These are phyloP conservation scores for Schizophyllum commune DNA, from an alignment of 1,284 basidiomycete genomes.

Conservation along the genomic window DNA sequence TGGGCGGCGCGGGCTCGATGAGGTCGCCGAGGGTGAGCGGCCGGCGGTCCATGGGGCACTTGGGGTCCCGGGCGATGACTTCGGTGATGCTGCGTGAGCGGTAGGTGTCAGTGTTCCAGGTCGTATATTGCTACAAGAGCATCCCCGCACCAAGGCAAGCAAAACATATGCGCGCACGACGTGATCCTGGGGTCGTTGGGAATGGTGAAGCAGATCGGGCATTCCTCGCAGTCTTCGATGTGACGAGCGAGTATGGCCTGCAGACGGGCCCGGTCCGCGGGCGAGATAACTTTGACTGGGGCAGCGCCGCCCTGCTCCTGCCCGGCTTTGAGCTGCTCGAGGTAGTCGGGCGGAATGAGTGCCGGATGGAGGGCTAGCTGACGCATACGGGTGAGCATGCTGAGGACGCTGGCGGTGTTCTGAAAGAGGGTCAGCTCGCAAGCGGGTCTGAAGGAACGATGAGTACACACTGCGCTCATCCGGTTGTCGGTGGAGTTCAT, in stretches of 20 bases:
- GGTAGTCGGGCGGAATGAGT: slow-evolving; percentile 68
- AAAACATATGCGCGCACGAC: slow-evolving; percentile 72
- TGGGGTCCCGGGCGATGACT: slow-evolving; percentile 56
- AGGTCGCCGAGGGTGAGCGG: slow-evolving; percentile 50
- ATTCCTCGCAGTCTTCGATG: slow-evolving; percentile 81
- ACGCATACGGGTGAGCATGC: slow-evolving; percentile 81
- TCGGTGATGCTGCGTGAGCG: slow-evolving; percentile 48
- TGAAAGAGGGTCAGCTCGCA: slow-evolving; percentile 22
- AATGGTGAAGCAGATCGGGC: slow-evolving; percentile 68
- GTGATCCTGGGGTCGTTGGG: slow-evolving; percentile 72
- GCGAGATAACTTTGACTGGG: slow-evolving; percentile 31
- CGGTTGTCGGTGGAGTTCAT: slow-evolving; percentile 36
- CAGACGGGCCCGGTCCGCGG: slow-evolving; percentile 47
- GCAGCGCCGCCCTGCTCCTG: slow-evolving; percentile 18
- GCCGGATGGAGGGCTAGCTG: slow-evolving; percentile 80
- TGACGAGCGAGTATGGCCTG: slow-evolving; percentile 57
- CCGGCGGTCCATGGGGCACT: slow-evolving; percentile 84
- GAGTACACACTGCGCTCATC: slow-evolving; percentile 20
- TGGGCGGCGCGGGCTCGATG: slow-evolving; percentile 60
- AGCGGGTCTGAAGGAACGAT: background rate
- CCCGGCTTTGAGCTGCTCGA: slow-evolving; percentile 50
- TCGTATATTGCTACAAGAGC: background rate
- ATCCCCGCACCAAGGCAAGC: slow-evolving; percentile 53
- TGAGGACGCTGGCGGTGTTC: slow-evolving; percentile 67
- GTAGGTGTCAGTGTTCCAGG: slow-evolving; percentile 1